These are phyloP conservation scores for Rozella allomycis DNA, from an alignment of 371 early-diverging fungal genomes.

Conservation along the genomic window DNA sequence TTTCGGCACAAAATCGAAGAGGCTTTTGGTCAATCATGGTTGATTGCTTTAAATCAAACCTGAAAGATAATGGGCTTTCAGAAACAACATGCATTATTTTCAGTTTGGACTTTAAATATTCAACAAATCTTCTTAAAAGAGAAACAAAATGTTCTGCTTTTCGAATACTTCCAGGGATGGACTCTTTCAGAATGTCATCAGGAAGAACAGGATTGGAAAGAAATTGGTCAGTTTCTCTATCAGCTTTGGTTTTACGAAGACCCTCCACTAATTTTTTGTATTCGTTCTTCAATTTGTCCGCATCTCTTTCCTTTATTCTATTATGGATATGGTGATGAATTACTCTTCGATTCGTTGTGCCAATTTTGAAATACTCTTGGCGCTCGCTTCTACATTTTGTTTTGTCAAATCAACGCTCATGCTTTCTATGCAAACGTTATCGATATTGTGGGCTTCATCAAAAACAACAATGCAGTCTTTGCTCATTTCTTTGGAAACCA, in stretches of 20 bases:
- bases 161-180: conserved; percentile 95
- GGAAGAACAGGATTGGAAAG: conserved; percentile 54
- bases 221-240: conserved; percentile 16
- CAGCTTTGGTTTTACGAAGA: conserved; percentile 36
- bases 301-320: conserved; percentile 62
- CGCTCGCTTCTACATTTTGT: conserved; percentile 70
- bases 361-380: conserved; percentile 47
- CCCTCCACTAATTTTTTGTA: conserved; percentile 71
- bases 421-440: conserved; percentile 95
- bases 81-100: conserved; percentile 93
- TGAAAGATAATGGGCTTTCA: conserved; percentile 79
- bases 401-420: conserved; percentile 81
- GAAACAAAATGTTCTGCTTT: conserved; percentile 94
- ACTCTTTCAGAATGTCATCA: conserved; percentile 74
- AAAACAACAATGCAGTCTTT: conserved; percentile 93
- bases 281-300: conserved; percentile 63
- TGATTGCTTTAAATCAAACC: conserved; percentile 74
- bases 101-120: conserved; percentile 95
- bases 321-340: neutral
- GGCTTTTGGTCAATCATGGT: conserved; percentile 86
- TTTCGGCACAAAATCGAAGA: conserved; percentile 70
- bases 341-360: conserved; percentile 46
- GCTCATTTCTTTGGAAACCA: conserved; percentile 82
- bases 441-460: conserved; percentile 99
- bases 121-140: conserved; percentile 85